Percentiles rank a stretch among this genome's conserved stretches.
These are phyloP conservation scores for Ceratocystis variospora DNA, from an alignment of 2,329 filamentous ascomycete species.

Conservation along the genomic window DNA sequence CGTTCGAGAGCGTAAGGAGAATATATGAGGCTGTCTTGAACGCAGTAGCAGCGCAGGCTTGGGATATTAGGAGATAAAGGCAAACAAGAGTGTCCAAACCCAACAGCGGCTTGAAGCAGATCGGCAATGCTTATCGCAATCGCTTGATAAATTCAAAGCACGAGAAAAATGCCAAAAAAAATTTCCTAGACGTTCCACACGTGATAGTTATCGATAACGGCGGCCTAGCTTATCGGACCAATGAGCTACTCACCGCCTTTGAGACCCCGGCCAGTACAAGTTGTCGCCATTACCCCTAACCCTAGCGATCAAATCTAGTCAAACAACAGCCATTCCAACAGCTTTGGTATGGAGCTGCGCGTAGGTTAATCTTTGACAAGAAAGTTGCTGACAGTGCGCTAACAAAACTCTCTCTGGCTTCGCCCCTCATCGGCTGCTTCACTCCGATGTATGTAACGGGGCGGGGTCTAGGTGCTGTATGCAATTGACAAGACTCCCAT, in stretches of 20 bases:
- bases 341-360: too few relatives aligned
- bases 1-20: too few relatives aligned
- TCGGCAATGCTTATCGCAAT: slow-evolving; percentile 12
- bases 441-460: background rate
- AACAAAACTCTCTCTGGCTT: background rate
- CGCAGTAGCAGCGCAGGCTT: background rate
- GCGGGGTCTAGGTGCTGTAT: background rate
- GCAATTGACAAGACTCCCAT: background rate
- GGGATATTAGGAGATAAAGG: background rate
- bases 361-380: too few relatives aligned
- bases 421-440: background rate
- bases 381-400: too few relatives aligned
- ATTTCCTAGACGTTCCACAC: slow-evolving; percentile 16
- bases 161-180: slow-evolving; percentile 13
- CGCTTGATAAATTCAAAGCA: background rate
- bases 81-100: background rate
- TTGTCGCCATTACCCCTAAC: background rate
- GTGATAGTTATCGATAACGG: slow-evolving; percentile 19
- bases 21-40: background rate
- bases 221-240: slow-evolving; percentile 11
- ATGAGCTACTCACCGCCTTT: slow-evolving; percentile 13
- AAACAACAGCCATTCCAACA: too few relatives aligned
- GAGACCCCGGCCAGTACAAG: background rate
- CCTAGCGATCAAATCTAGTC: background rate
- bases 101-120: background rate